Base-by-base conservation (phyloP, 257 asterid genomes). In the Solanum commersonii region DNA sequence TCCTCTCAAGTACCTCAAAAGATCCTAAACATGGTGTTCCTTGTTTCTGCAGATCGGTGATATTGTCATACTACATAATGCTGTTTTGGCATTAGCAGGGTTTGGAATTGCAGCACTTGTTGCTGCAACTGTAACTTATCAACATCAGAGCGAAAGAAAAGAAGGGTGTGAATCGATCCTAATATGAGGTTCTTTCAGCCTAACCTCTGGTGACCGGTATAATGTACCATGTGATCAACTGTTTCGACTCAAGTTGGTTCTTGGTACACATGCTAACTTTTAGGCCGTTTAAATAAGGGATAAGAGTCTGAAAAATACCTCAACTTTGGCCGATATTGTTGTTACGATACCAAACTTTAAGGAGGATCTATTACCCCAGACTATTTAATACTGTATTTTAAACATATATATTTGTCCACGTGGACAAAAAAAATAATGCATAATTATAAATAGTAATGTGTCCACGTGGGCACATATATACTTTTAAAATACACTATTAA, bases 91-190 rank as follows among this genome's bases (percentile, higher is more conserved):
- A 25, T 52, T 90, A 63, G 88, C 88, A 18, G 42, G 91, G 87
- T 87, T 92, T 16, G 93, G 91, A 77, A 86, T 87, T 13, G 91
- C 86, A 10, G 38, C 88, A 40, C 6, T 91, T 63, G 81, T 90
- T 18, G 89, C 89, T 77, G 84, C 87, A 63, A 37, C 91, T 37
- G 16, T 91, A 25, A 73, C 68, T 83, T 56, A 83, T 42, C 91
- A 37, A 14, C 82, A 71, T 59, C 85, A 56, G 86, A 87, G 68
- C 38, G 82, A 88, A 72, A 91, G 90, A 88, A 92, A 86, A 74
- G 91, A 88, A 65, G 93, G 92, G 34, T 95, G 93, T 65, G 94
- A 89, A 89, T 77, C 91, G 42, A 81, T 93, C 87, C 38, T 11
- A 7, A 74, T n/a, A 31, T 87, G 90, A 91, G 79, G 73, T 87